Evolutionary conservation across 129 eudicot genomes (phyloP).

Genomic region (Flaveria bidentis): DNA sequence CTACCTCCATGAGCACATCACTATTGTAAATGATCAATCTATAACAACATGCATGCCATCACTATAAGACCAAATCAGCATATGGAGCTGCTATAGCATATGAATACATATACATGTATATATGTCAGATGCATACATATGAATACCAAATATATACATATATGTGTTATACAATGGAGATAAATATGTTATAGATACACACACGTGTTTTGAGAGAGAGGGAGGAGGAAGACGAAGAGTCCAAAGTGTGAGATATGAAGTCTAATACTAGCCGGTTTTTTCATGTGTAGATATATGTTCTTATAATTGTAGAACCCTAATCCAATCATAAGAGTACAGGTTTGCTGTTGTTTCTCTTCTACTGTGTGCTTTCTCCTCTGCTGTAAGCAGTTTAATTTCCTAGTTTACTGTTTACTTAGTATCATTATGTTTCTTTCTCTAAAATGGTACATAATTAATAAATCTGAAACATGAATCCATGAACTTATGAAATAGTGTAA

Average conservation of each 20-base stretch:
- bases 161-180: not conserved
- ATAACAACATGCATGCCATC: not conserved
- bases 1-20: not conserved
- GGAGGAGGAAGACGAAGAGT: not conserved
- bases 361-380: not conserved
- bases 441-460: not conserved
- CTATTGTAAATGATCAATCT: not conserved
- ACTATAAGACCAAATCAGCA: not conserved
- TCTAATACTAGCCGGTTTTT: not conserved
- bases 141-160: not conserved
- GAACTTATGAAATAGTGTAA: not conserved
- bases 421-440: slow-evolving; percentile 17
- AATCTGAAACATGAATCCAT: not conserved
- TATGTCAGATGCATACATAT: not conserved
- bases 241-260: not conserved
- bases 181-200: not conserved
- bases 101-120: not conserved
- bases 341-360: not conserved
- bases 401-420: not conserved
- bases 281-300: not conserved
- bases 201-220: not conserved
- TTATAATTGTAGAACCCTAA: not conserved
- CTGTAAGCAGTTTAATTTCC: not conserved
- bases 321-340: no score
- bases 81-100: not conserved